Conservation (phyloP, 2,329 filamentous ascomycete species). For the Blastomyces parvus region DNA sequence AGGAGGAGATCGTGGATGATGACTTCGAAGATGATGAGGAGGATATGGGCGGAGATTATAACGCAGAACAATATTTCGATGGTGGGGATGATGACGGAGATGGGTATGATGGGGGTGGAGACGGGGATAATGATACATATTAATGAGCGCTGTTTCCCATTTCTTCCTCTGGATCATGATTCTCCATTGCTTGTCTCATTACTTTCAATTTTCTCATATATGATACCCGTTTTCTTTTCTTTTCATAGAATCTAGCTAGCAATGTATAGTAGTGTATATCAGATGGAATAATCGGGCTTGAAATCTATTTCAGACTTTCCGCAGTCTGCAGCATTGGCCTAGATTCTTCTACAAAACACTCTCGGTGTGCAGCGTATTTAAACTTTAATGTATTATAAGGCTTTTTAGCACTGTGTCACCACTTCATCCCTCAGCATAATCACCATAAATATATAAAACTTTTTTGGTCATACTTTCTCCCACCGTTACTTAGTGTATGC, state of each 20-base stretch:
- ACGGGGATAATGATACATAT: slow-evolving; percentile 41
- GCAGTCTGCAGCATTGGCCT: background rate
- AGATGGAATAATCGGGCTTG: background rate
- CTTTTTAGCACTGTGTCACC: background rate
- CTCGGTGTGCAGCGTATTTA: background rate
- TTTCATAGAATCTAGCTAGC: background rate
- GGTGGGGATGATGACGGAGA: slow-evolving; percentile 47
- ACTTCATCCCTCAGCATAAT: no score
- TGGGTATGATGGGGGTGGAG: slow-evolving; percentile 47
- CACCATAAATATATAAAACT: no score
- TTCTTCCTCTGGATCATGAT: background rate
- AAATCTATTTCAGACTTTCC: background rate
- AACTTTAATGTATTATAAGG: background rate
- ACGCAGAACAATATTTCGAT: slow-evolving; percentile 56
- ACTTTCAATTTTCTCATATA: background rate
- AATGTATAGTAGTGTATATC: background rate
- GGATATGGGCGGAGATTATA: slow-evolving; percentile 51
- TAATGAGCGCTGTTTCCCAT: slow-evolving; percentile 20
- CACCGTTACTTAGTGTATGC: no score
- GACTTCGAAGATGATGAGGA: slow-evolving; percentile 54
- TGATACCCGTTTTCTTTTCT: slow-evolving; percentile 8
- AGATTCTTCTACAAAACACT: background rate
- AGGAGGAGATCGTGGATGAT: slow-evolving; percentile 48
- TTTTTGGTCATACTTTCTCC: no score
- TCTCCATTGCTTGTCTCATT: slow-evolving; percentile 13